Base-by-base conservation (phyloP, 768 basidiomycete species). In the Kockovaella imperatae region DNA sequence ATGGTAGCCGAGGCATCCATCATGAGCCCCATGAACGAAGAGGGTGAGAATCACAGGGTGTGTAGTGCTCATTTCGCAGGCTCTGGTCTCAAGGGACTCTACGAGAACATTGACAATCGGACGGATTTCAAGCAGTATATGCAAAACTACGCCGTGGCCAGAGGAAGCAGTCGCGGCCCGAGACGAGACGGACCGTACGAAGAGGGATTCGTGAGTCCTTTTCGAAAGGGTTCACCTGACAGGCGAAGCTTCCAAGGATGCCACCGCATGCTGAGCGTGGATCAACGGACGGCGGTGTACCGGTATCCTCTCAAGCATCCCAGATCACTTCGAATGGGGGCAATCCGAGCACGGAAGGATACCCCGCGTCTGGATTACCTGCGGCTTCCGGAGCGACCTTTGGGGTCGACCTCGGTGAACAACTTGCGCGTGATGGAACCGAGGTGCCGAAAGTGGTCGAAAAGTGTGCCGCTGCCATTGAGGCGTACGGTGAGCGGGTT, bases 81-180 rank as follows among this genome's bases (percentile, higher is more conserved):
- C 3, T 75, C 80, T 5, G 90, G 93, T 11, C 74, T 99, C 41
- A 93, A 93, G 69, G 75, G 83, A 2, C 80, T 87, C 20, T 83
- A 85, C 49, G 91, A 96, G 68, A 79, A 81, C 4, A 95, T 99
- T 58, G 93, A 99, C 72, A 90, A 90, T 60, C 81, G 90, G 31
- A 77, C 82, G 29, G 95, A 99, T 72, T 97, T 99, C 75, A 93
- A 86, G 74, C 81, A 78, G 6, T 99, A 84, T 68, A 96, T 99
- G 91, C 88, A 95, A 67, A 89, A 95, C 67, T 99, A 93, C 66
- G 83, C 86, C 0, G 88, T 91, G 63, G 88, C 88, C 24, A 84
- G 86, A 52, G 86, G 83, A 18, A 50, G 70, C 4, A 61, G 67
- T 13, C 76, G 81, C 31, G 87, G 86, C n/a, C 87, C 86, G 24